These are phyloP conservation scores for Alternaria ethzedia DNA, from an alignment of 2,329 filamentous ascomycete species.

Conservation along the genomic window DNA sequence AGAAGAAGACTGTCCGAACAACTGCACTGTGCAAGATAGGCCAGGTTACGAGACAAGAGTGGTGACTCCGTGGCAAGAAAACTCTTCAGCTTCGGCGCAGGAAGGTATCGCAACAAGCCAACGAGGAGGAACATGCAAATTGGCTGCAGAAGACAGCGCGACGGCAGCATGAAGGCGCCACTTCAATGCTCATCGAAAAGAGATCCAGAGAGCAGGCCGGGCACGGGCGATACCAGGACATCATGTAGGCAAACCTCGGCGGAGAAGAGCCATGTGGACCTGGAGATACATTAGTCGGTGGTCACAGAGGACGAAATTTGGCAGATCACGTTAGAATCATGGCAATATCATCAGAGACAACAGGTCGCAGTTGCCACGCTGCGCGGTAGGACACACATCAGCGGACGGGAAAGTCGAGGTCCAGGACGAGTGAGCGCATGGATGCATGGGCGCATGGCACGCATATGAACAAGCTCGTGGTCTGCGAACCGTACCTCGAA, in stretches of 20 bases:
- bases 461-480: background rate
- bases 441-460: background rate
- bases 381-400: background rate
- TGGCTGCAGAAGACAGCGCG: background rate
- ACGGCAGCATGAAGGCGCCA: background rate
- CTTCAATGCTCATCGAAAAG: background rate
- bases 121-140: background rate
- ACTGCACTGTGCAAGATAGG: background rate
- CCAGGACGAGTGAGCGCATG: background rate
- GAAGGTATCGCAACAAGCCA: background rate
- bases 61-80: background rate
- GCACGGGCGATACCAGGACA: background rate
- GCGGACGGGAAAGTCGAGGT: background rate
- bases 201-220: background rate
- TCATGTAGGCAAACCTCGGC: background rate
- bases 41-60: background rate
- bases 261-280: background rate
- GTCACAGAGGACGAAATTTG: background rate
- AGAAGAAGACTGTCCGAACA: background rate
- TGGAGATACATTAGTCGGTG: background rate
- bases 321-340: background rate
- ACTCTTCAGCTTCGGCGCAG: background rate
- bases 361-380: background rate
- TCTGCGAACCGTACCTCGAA: background rate
- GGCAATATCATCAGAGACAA: background rate